Evolutionary conservation across 2,329 filamentous ascomycete species (phyloP), one percentile per base, ranked within the genome.

Genomic region (Trichoderma afroharzianum): DNA sequence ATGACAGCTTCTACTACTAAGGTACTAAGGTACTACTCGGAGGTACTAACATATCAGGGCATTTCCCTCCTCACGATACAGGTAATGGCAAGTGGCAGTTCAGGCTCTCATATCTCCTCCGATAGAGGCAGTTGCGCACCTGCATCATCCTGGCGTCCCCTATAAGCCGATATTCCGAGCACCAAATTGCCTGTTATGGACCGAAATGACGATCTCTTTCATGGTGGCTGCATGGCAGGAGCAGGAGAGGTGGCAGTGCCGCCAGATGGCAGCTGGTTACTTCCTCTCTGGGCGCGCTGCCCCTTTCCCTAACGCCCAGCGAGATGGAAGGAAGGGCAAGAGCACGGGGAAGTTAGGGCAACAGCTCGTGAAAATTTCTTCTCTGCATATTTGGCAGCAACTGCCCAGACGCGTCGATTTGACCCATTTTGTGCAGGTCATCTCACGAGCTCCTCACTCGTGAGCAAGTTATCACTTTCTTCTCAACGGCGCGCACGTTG

Each of bases 281-380:
- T 50, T 64, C 18, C 66, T 33, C 28, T 26, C n/a, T 59, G 39
- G 33, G 21, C n/a, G 24, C 11, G 24, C 26, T 28, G 18, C 55
- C 36, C 15, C 55, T 68, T 50, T 50, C 26, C n/a, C 32, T 15
- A 24, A 57, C 18, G 15, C 32, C 32, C 33, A 15, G 36, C 3
- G 21, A 24, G 18, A 26, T 9, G n/a, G 2, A 50, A 50, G 3
- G 43, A 9, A 50, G 9, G 61, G 61, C 33, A 71, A 59, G 68
- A 64, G 68, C 68, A 71, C 30, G 26, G n/a, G 32, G 6, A 57
- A 47, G 30, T n/a, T 55, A 39, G 59, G 53, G 64, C 64, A 59
- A 30, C 68, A 57, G 14, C 33, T n/a, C 24, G 36, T n/a, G 21
- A 28, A 30, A 6, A 26, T 28, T 50, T 11, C 28, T 24, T 15